Percentiles rank a stretch among this genome's conserved stretches.
Evolutionary conservation across 106 monocot genomes (phyloP).

Genomic region (Iris macrosiphon): DNA sequence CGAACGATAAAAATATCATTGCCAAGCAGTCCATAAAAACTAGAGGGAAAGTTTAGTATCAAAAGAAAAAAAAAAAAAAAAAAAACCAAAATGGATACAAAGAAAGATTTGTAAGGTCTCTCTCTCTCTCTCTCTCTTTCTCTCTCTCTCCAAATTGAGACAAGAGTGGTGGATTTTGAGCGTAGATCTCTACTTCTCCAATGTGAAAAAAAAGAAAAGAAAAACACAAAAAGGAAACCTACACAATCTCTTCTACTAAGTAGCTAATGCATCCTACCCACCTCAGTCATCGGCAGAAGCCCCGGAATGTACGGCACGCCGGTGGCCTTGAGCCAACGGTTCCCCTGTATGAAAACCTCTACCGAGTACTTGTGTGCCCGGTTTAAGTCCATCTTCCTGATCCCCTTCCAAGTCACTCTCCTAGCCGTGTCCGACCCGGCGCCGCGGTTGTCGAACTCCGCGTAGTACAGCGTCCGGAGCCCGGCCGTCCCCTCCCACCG

Average conservation of each 20-base stretch:
- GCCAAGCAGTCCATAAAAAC: no score
- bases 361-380: constrained; percentile 32
- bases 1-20: no score
- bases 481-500: constrained; percentile 47
- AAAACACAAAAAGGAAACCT: neutral
- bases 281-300: constrained; percentile 6
- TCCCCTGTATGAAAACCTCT: constrained; percentile 30
- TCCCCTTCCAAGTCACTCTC: constrained; percentile 46
- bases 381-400: constrained; percentile 21
- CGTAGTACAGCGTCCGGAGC: constrained; percentile 40
- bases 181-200: no score
- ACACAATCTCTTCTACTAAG: neutral
- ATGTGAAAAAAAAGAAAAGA: neutral
- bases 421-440: constrained; percentile 23
- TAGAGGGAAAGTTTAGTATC: no score
- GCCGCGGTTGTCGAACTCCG: constrained; percentile 48
- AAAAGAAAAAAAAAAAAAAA: no score
- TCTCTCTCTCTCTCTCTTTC: no score
- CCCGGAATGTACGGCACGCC: constrained; percentile 22
- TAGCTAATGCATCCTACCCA: constrained; percentile 1
- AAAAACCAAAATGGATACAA: no score
- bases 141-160: no score
- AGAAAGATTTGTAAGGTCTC: no score
- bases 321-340: constrained; percentile 18
- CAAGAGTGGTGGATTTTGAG: no score